Conservation (phyloP, 257 asterid species). For the Penstemon davidsonii region DNA sequence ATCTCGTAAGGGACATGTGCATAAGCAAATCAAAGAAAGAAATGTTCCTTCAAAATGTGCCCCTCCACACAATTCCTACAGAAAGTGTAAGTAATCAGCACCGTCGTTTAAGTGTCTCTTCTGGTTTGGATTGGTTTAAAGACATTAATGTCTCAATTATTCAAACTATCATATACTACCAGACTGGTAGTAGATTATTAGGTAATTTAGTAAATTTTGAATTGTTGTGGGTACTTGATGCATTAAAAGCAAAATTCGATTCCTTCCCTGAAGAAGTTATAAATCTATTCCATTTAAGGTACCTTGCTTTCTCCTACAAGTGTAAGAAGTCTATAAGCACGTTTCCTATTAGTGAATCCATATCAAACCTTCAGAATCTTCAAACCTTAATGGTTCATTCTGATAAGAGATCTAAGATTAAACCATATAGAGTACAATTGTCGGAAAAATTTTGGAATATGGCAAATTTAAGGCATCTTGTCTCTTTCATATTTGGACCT, state of each 20-base stretch:
- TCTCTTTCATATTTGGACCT: neutral
- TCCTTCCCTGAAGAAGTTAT: neutral
- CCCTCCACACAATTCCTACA: too few species aligned
- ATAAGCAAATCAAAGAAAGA: neutral
- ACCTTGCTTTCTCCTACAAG: neutral
- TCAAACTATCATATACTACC: too few species aligned
- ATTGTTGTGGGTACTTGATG: constrained; percentile 9
- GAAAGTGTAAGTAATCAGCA: too few species aligned
- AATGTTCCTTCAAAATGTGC: neutral
- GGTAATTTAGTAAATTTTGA: too few species aligned
- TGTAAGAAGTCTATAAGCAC: too few species aligned
- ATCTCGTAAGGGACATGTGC: constrained; percentile 8
- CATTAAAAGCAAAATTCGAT: neutral
- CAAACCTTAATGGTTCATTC: neutral
- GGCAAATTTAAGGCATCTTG: constrained; percentile 6
- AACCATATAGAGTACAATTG: neutral
- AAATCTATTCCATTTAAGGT: neutral
- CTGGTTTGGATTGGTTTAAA: too few species aligned
- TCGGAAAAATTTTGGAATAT: neutral
- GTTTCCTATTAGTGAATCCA: neutral
- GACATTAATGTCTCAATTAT: too few species aligned
- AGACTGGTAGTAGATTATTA: too few species aligned
- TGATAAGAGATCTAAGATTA: neutral
- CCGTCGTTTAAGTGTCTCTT: too few species aligned
- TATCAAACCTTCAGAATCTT: neutral